Conservation (phyloP, 495 filamentous ascomycete species). For the Pseudevernia furfuracea region DNA sequence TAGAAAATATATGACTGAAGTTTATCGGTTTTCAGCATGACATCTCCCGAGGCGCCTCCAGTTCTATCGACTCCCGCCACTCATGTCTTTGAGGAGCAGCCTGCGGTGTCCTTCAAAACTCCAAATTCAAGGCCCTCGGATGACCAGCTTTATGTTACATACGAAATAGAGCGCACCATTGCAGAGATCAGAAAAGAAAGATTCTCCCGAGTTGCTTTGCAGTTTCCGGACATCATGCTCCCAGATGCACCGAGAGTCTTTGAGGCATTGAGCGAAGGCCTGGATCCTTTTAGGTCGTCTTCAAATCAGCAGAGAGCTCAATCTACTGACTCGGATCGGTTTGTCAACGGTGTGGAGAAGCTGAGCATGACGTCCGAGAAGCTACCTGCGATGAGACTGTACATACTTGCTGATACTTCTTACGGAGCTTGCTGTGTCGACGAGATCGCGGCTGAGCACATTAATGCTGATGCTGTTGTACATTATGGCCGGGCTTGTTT, state of each 20-base stretch:
- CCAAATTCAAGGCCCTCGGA: conserved; percentile 44
- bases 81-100: conserved; percentile 62
- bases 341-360: conserved; percentile 19
- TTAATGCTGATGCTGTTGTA: conserved; percentile 81
- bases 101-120: conserved; percentile 33
- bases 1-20: not conserved
- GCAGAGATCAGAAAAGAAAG: conserved; percentile 59
- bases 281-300: not conserved
- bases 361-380: conserved; percentile 13
- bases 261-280: conserved; percentile 44
- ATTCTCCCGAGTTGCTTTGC: conserved; percentile 75
- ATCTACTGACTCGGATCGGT: not conserved
- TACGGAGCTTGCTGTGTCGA: conserved; percentile 97
- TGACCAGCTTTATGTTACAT: conserved; percentile 65
- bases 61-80: conserved; percentile 84
- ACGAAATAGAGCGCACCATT: conserved; percentile 80
- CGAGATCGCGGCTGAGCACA: conserved; percentile 93
- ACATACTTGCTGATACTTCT: conserved; percentile 90
- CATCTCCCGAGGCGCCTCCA: conserved; percentile 44
- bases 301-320: not conserved
- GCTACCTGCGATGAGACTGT: conserved; percentile 48
- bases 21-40: not conserved
- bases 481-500: conserved; percentile 93
- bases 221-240: conserved; percentile 91
- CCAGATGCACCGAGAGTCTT: conserved; percentile 77